Evolutionary conservation across 148 eudicot genomes (phyloP).

Genomic region (Salicornia ramosissima): DNA sequence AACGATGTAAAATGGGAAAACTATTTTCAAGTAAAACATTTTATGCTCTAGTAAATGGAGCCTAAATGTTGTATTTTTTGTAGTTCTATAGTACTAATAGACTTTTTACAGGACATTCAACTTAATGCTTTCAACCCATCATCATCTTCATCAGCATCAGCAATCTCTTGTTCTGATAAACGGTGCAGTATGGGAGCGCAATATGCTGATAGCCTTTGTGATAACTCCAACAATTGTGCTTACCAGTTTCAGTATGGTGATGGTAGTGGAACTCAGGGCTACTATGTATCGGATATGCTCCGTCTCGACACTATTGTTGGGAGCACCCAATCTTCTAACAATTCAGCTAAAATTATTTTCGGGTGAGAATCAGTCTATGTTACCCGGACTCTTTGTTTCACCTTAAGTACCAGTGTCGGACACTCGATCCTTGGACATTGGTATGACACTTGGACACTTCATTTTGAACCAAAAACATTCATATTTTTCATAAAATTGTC

Average conservation of each 20-base stretch:
- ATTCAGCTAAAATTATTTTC: conserved; percentile 63
- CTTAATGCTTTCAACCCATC: conserved; percentile 66
- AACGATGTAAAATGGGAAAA: too few relatives aligned
- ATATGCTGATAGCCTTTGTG: conserved; percentile 63
- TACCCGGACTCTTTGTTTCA: too few relatives aligned
- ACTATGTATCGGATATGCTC: conserved; percentile 62
- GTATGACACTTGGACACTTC: too few relatives aligned
- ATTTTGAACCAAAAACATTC: too few relatives aligned
- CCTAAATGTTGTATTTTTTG: too few relatives aligned
- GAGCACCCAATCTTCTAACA: conserved; percentile 43
- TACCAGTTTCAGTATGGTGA: conserved; percentile 92
- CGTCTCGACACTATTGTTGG: conserved; percentile 61
- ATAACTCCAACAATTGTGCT: conserved; percentile 57
- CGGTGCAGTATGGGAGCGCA: conserved; percentile 64
- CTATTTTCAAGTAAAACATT: too few relatives aligned
- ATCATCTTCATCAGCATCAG: conserved; percentile 58
- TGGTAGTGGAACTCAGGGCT: conserved; percentile 91
- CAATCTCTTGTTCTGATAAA: conserved; percentile 65
- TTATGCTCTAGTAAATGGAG: too few relatives aligned
- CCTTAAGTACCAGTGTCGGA: too few relatives aligned
- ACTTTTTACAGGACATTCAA: conserved; percentile 42
- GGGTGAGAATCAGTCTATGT: conserved; percentile 83
- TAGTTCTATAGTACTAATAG: conserved; percentile 7
- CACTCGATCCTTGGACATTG: too few relatives aligned
- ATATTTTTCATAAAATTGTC: too few relatives aligned